These are phyloP conservation scores for Pichia gijzeniarum DNA, from an alignment of 805 yeast species.

Conservation along the genomic window DNA sequence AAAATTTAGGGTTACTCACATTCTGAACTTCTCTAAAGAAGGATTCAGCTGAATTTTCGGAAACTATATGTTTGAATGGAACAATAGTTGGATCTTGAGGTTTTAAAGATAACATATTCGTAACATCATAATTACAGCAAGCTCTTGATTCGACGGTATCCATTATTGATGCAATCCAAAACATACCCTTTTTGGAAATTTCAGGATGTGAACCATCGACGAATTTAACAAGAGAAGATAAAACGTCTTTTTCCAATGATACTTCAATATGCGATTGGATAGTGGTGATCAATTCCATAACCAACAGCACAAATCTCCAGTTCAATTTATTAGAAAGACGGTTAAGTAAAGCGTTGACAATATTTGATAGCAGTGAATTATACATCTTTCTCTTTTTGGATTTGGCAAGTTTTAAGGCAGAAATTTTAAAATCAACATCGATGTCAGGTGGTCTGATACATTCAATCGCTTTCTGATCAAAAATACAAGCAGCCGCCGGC, in stretches of 20 bases:
- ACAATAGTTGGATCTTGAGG: conserved; percentile 26
- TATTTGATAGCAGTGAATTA: conserved; percentile 33
- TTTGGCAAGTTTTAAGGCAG: conserved; percentile 57
- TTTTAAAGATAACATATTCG: conserved; percentile 29
- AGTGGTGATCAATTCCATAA: conserved; percentile 43
- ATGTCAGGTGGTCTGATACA: conserved; percentile 55
- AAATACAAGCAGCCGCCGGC: conserved; percentile 46
- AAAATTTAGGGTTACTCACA: conserved; percentile 41
- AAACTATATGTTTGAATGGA: conserved; percentile 12
- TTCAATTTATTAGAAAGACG: conserved; percentile 28
- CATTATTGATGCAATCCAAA: conserved; percentile 50
- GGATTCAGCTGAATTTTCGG: conserved; percentile 19
- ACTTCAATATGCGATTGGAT: conserved; percentile 51
- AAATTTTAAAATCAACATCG: conserved; percentile 48
- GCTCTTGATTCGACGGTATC: conserved; percentile 24
- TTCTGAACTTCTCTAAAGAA: conserved; percentile 51
- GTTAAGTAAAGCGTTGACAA: conserved; percentile 35
- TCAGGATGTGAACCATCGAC: conserved; percentile 64
- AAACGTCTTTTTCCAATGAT: conserved; percentile 33
- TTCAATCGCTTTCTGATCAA: conserved; percentile 38
- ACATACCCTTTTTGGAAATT: conserved; percentile 51
- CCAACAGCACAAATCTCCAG: conserved; percentile 52
- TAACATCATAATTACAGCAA: conserved; percentile 34
- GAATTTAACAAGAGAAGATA: conserved; percentile 39
- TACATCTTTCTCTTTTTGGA: conserved; percentile 44